A percentile compares a stretch with the other conserved stretches of the same genome.
phyloP scores from a whole-genome alignment of 768 basidiomycete genomes.

The Agrocybe chaxingu region DNA sequence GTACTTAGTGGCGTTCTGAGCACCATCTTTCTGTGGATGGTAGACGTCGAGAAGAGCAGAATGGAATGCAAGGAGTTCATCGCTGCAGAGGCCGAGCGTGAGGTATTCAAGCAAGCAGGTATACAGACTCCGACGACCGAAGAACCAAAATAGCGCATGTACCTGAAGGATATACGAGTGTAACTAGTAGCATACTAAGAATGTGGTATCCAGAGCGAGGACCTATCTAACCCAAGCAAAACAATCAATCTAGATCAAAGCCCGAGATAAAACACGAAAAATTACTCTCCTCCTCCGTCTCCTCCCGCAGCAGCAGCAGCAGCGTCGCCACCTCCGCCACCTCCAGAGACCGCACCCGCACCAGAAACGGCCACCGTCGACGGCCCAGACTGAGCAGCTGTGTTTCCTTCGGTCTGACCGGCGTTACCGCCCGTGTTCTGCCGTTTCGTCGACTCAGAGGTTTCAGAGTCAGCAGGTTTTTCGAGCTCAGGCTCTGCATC shows the following conservation, averaged over 20 bases:
- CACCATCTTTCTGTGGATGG: conserved; percentile 56
- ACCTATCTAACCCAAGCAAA: no score
- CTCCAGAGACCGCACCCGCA: conserved; percentile 7
- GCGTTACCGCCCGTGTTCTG: background rate
- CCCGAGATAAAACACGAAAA: no score
- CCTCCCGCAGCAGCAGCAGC: conserved; percentile 1
- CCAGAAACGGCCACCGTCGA: background rate
- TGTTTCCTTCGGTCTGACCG: background rate
- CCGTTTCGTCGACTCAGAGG: background rate
- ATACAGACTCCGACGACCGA: background rate
- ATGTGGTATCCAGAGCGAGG: no score
- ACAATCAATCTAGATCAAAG: no score
- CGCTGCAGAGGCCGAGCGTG: conserved; percentile 40
- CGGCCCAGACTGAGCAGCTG: background rate
- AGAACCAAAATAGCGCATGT: background rate
- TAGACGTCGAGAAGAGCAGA: conserved; percentile 64
- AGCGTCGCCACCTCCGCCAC: conserved; percentile 3
- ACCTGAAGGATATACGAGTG: background rate
- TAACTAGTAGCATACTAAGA: background rate
- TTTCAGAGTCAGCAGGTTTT: background rate
- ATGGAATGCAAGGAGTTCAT: conserved; percentile 63
- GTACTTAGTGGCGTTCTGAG: conserved; percentile 44
- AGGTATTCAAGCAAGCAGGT: conserved; percentile 18
- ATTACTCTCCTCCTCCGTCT: no score
- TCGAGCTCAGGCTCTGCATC: background rate